Percentiles rank a stretch among this genome's conserved stretches.
These are phyloP conservation scores for Lachnellula arida DNA, from an alignment of 2,329 filamentous ascomycete genomes.

Conservation along the genomic window DNA sequence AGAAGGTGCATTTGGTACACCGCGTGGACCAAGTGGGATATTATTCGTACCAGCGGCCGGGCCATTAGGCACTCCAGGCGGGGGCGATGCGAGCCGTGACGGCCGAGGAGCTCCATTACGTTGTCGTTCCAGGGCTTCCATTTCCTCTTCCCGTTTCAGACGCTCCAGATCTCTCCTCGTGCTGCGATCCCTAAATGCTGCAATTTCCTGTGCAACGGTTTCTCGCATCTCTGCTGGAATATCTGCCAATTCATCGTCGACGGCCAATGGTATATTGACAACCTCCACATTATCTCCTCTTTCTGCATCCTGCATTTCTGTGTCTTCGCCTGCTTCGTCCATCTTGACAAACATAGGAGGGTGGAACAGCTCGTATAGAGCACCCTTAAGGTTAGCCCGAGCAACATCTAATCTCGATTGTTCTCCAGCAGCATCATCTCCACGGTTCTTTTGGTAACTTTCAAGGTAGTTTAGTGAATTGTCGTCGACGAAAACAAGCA, in stretches of 20 bases:
- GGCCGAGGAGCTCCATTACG: constrained; percentile 62
- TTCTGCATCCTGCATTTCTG: constrained; percentile 60
- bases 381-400: constrained; percentile 60
- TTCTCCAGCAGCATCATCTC: constrained; percentile 55
- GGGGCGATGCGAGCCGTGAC: constrained; percentile 68
- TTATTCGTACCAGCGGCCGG: constrained; percentile 64
- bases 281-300: constrained; percentile 69
- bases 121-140: constrained; percentile 78
- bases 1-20: constrained; percentile 70
- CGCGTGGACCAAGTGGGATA: constrained; percentile 70
- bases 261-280: constrained; percentile 79
- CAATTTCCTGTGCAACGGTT: constrained; percentile 89
- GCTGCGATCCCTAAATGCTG: constrained; percentile 88
- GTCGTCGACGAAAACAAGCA: constrained; percentile 75
- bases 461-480: constrained; percentile 81
- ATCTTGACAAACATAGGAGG: constrained; percentile 47
- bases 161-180: constrained; percentile 85
- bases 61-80: constrained; percentile 47
- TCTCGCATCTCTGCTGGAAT: constrained; percentile 96
- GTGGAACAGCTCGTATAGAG: constrained; percentile 68
- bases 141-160: constrained; percentile 81
- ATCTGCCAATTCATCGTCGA: constrained; percentile 91
- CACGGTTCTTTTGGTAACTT: constrained; percentile 65
- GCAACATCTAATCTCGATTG: constrained; percentile 68
- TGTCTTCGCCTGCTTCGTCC: constrained; percentile 62